Percentiles rank a stretch among this genome's conserved stretches.
Evolutionary conservation across 169 alveolate genomes (phyloP).

Genomic region (Fabrea salina): DNA sequence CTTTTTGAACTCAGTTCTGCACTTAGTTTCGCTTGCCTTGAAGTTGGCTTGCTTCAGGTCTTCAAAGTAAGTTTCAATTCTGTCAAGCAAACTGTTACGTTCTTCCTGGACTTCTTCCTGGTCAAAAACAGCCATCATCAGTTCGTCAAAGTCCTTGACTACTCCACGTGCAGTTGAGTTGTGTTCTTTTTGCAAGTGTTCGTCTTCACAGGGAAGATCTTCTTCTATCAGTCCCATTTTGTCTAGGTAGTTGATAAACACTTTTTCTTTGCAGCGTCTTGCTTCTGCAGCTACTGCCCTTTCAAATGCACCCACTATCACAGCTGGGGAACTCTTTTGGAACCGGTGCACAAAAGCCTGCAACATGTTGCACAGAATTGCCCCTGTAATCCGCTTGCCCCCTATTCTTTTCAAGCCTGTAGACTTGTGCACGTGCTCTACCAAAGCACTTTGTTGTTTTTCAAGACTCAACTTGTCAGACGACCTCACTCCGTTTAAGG

Average conservation of each 20-base stretch:
- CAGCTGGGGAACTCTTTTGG: background rate
- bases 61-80: conserved; percentile 7
- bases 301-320: conserved; percentile 2
- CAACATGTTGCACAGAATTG: background rate
- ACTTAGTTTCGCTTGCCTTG: background rate
- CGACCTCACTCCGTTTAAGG: no score
- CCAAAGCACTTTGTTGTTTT: background rate
- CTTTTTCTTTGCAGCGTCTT: conserved; percentile 1
- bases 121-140: background rate
- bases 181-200: background rate
- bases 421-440: background rate
- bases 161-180: background rate
- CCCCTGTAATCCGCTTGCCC: background rate
- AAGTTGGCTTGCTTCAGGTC: background rate
- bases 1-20: background rate
- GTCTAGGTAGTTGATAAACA: conserved; percentile 6
- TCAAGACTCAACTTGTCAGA: background rate
- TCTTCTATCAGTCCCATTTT: conserved; percentile 22
- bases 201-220: conserved; percentile 23
- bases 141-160: background rate
- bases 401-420: background rate
- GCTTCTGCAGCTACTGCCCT: conserved; percentile 28
- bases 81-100: background rate
- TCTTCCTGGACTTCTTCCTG: conserved; percentile 30
- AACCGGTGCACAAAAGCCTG: conserved; percentile 12